Evolutionary conservation across 129 eudicot species (phyloP).

Genomic region (Centrapalus pauciflorus): DNA sequence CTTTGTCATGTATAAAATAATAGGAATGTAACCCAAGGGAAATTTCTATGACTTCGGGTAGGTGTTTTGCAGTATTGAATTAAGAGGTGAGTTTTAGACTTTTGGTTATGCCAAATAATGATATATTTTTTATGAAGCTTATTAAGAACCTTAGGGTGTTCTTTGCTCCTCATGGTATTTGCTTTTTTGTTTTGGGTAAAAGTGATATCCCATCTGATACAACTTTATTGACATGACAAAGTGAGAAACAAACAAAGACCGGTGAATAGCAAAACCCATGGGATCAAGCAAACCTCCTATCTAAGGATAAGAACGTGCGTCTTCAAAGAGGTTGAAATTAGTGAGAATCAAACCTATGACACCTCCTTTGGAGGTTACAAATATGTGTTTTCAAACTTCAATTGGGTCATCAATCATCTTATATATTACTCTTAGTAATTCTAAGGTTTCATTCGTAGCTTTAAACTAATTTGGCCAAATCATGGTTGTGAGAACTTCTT

Average conservation of each 20-base stretch:
- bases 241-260: no score
- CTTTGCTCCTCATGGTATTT: background rate
- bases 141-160: background rate
- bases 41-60: background rate
- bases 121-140: background rate
- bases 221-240: no score
- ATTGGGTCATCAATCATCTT: background rate
- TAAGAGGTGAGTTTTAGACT: background rate
- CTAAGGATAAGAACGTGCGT: no score
- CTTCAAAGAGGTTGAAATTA: no score
- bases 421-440: background rate
- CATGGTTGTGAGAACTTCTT: background rate
- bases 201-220: no score
- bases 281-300: no score
- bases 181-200: no score
- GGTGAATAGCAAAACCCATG: no score
- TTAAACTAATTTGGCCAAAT: background rate
- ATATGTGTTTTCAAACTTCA: background rate
- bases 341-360: no score
- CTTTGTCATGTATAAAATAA: background rate
- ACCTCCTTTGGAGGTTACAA: no score
- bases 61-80: background rate
- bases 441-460: background rate
- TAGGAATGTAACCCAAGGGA: background rate
- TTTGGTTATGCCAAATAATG: background rate